Percentiles rank a stretch among this genome's conserved stretches.
phyloP scores from a whole-genome alignment of 148 eudicot genomes.

The Rhododendron kiyosumense region DNA sequence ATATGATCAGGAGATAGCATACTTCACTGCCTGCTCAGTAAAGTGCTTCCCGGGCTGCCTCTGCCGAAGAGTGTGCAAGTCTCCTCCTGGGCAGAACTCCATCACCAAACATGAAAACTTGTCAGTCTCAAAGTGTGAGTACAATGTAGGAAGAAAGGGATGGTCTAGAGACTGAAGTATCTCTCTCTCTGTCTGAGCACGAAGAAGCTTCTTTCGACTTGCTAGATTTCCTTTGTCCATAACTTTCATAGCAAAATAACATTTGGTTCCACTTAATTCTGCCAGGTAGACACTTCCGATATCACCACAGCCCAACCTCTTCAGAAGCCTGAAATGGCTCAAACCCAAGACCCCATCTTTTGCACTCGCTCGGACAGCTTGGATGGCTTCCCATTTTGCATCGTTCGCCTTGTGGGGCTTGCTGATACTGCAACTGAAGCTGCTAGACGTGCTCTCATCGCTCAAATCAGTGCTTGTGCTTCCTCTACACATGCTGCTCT shows the following conservation, averaged over 20 bases:
- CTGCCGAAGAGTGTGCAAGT: constrained; percentile 67
- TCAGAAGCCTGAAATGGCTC: constrained; percentile 62
- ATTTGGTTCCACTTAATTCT: constrained; percentile 58
- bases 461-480: constrained; percentile 67
- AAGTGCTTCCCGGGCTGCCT: constrained; percentile 70
- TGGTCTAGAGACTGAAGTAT: constrained; percentile 58
- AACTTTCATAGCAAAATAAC: constrained; percentile 72
- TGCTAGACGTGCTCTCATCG: constrained; percentile 70
- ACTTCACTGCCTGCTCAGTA: constrained; percentile 67
- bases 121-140: constrained; percentile 63
- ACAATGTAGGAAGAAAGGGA: constrained; percentile 65
- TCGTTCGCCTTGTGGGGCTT: constrained; percentile 73
- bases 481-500: constrained; percentile 57
- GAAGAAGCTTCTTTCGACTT: constrained; percentile 61
- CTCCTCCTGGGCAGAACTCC: constrained; percentile 81
- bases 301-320: constrained; percentile 69
- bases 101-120: constrained; percentile 74
- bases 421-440: constrained; percentile 57
- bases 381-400: constrained; percentile 69
- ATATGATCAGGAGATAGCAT: constrained; percentile 15
- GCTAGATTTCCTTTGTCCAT: constrained; percentile 69
- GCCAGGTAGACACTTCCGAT: constrained; percentile 71
- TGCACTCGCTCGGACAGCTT: constrained; percentile 37
- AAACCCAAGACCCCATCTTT: constrained; percentile 50
- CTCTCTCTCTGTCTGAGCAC: constrained; percentile 70